Percentiles rank a stretch among this genome's conserved stretches.
Evolutionary conservation across 2,329 filamentous ascomycete species (phyloP).

Genomic region (Capronia coronata): DNA sequence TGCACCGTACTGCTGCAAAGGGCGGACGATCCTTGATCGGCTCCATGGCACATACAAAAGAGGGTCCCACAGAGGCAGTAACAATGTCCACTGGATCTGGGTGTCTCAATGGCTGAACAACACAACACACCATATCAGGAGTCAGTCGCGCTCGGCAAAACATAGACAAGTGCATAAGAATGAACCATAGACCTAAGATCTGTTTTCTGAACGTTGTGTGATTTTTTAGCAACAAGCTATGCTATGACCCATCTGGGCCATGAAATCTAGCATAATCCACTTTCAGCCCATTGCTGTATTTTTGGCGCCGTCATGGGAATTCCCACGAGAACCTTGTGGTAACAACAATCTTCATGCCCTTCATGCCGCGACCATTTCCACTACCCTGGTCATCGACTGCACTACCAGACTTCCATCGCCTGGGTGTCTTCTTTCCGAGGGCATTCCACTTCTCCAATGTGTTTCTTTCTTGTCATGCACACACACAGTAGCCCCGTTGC

Average conservation of each 20-base stretch:
- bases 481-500: not conserved
- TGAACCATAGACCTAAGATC: not conserved
- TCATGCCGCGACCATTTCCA: not conserved
- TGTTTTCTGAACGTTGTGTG: not conserved
- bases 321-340: not conserved
- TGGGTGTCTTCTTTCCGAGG: not conserved
- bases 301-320: not conserved
- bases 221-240: conserved; percentile 8
- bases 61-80: no score
- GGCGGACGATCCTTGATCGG: no score
- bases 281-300: conserved; percentile 1
- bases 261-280: conserved; percentile 8
- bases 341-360: not conserved
- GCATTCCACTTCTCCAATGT: not conserved
- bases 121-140: no score
- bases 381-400: not conserved
- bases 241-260: conserved; percentile 1
- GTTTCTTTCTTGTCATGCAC: not conserved
- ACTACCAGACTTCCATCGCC: not conserved
- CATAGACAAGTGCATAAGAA: not conserved
- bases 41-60: no score
- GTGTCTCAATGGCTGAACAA: no score
- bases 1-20: no score
- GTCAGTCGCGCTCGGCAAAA: no score
- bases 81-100: no score